A percentile compares a stretch with the other conserved stretches of the same genome.
Evolutionary conservation across 495 filamentous ascomycete genomes (phyloP).

Genomic region (Penicillium samsonianum): DNA sequence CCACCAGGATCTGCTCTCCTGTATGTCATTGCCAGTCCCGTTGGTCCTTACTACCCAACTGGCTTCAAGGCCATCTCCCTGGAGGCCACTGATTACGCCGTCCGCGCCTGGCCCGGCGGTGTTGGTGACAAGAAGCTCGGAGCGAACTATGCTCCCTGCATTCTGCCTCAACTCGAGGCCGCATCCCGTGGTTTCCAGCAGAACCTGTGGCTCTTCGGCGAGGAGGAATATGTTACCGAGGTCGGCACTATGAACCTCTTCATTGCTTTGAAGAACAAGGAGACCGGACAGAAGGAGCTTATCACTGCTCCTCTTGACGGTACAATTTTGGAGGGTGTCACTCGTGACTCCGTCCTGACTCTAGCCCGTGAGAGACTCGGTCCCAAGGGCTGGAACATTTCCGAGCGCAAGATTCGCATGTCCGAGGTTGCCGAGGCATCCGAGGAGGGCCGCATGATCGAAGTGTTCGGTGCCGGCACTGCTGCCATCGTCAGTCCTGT

Average conservation of each 20-base stretch:
- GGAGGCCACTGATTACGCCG: constrained; percentile 90
- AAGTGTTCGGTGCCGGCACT: constrained; percentile 92
- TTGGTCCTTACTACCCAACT: constrained; percentile 96
- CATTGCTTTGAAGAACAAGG: constrained; percentile 73
- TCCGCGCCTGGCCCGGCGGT: constrained; percentile 96
- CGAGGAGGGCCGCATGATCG: constrained; percentile 80
- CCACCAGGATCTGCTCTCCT: constrained; percentile 88
- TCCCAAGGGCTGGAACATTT: constrained; percentile 84
- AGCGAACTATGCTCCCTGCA: constrained; percentile 96
- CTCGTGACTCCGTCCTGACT: constrained; percentile 78
- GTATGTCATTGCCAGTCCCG: constrained; percentile 93
- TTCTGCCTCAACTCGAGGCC: constrained; percentile 88
- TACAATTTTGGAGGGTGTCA: constrained; percentile 95
- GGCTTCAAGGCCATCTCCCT: constrained; percentile 96
- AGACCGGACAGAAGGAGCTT: constrained; percentile 84
- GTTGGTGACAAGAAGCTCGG: constrained; percentile 97
- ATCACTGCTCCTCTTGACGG: constrained; percentile 92
- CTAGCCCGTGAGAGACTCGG: constrained; percentile 80
- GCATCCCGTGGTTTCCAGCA: constrained; percentile 91
- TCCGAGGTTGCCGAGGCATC: constrained; percentile 74
- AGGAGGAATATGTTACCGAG: constrained; percentile 93
- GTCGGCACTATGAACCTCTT: constrained; percentile 99
- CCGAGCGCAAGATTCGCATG: constrained; percentile 90
- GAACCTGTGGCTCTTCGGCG: constrained; percentile 95
- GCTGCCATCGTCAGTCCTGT: constrained; percentile 77